Evolutionary conservation across 805 yeast genomes (phyloP).

Genomic region (Saccharomycopsis sp.): DNA sequence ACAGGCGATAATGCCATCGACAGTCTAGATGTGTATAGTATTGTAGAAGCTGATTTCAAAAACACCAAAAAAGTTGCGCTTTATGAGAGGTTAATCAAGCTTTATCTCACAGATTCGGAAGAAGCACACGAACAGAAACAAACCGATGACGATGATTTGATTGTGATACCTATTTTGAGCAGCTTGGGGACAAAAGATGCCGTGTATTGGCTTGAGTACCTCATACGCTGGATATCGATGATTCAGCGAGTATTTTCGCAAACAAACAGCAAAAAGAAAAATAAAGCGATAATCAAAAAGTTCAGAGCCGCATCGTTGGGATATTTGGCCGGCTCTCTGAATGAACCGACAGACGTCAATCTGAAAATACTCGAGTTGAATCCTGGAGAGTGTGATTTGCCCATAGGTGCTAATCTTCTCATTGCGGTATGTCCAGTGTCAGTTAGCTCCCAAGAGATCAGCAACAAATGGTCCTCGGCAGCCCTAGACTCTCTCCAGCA

Average conservation of each 20-base stretch:
- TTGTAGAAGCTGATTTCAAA: neutral
- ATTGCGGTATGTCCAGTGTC: neutral
- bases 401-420: slow-evolving; percentile 2
- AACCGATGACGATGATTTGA: neutral
- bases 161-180: neutral
- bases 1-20: neutral
- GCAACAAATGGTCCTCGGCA: neutral
- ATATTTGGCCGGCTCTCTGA: neutral
- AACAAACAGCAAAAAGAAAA: neutral
- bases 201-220: neutral
- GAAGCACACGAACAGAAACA: neutral
- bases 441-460: neutral
- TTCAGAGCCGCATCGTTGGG: neutral
- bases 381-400: slow-evolving; percentile 8
- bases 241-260: neutral
- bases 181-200: neutral
- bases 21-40: neutral
- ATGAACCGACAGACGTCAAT: neutral
- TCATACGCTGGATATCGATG: neutral
- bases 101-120: neutral
- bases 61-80: neutral
- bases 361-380: neutral
- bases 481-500: slow-evolving; percentile 8
- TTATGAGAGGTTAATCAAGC: neutral
- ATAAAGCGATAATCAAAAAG: neutral